phyloP scores from a whole-genome alignment of 257 asterid species.

The Lithospermum erythrorhizon region DNA sequence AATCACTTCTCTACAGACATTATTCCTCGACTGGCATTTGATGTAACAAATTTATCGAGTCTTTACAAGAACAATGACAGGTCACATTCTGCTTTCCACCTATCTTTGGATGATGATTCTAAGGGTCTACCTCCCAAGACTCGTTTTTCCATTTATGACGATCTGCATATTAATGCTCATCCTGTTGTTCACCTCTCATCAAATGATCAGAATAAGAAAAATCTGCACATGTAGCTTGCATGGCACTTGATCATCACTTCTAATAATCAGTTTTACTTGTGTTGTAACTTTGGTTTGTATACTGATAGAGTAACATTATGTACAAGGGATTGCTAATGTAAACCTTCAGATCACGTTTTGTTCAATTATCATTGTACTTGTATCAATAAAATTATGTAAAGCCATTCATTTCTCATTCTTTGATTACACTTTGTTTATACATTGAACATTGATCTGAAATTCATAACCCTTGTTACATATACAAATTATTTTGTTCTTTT shows the following conservation, averaged over 20 bases:
- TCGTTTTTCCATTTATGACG: not conserved
- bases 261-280: not conserved
- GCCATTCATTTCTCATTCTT: no score
- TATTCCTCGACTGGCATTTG: conserved; percentile 21
- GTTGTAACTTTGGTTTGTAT: not conserved
- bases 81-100: conserved; percentile 30
- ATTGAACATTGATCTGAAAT: no score
- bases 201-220: conserved; percentile 26
- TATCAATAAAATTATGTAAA: no score
- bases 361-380: no score
- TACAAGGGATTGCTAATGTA: no score
- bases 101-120: conserved; percentile 26
- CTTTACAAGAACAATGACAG: conserved; percentile 23
- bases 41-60: conserved; percentile 28
- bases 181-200: conserved; percentile 24
- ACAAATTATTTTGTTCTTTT: no score
- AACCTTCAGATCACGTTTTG: no score
- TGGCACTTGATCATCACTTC: not conserved
- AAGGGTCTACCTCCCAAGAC: not conserved
- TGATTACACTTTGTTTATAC: no score
- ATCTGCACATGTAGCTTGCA: conserved; percentile 29
- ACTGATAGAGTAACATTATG: no score
- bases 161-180: conserved; percentile 19
- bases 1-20: conserved; percentile 28
- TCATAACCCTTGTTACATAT: no score